Base-by-base conservation (phyloP, 352 stramenopile genomes). In the Phytopythium litorale region DNA sequence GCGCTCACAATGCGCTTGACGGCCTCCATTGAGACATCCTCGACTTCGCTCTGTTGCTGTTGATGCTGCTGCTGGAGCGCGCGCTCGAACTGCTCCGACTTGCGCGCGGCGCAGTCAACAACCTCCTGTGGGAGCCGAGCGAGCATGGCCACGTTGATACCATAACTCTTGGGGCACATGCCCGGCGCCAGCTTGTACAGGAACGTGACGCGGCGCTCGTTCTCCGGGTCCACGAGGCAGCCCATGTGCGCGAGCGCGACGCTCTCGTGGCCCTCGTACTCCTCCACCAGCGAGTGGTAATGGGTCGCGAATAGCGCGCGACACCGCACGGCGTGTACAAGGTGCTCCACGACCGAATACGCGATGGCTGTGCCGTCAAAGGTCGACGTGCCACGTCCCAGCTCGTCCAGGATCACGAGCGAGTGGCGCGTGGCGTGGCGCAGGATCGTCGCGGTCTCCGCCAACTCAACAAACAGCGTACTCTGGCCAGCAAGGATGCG, bases 401-500 rank as follows among this genome's bases (percentile, higher is more conserved):
- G 84, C 68, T 99, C 98, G 70, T 99, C 98, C 35, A 99, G 71
- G 62, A 99, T 98, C 40, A 99, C 94, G 7, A 99, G 81, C 35
- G 96, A 99, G 68, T 95, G 88, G 38, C 81, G 75, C 18, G 93
- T 99, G 7, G 97, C 97, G 63, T 98, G 89, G 51, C 98, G 87
- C 13, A 99, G 79, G 33, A 99, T 98, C 48, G 96, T 97, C 21
- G 98, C 94, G 23, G 98, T 99, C 78, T 99, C 98, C 0, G 96
- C 89, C 18, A 99, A 76, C 79, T 99, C 98, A 0, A 99, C 97
- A 71, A 98, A 99, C 56, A 99, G 98, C n/a, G 98, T 99, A 75
- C 93, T 99, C 66, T 99, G 97, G 1, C 98, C 98, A 9, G 96
- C 84, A 35, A 99, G 84, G 58, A 99, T 99, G 43, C 96, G 84